Conservation (phyloP, 2,329 filamentous ascomycete species). For the Monilinia fructicola region DNA sequence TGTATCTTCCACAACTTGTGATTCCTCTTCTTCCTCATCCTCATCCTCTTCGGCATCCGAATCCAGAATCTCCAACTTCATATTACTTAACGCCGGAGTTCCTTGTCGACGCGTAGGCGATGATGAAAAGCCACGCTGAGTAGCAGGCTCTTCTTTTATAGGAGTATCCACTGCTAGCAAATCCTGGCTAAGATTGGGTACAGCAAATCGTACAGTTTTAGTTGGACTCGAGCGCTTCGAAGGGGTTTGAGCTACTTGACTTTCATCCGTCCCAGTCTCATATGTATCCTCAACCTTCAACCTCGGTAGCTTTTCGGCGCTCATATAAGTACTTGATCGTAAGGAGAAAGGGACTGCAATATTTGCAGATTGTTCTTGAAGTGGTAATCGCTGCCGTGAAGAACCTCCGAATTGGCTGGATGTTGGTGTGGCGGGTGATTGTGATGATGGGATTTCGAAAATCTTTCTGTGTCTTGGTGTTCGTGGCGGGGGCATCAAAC, state of each 20-base stretch:
- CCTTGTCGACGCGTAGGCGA: neutral
- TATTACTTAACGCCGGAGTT: constrained; percentile 9
- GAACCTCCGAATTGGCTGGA: constrained; percentile 32
- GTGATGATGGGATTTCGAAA: constrained; percentile 40
- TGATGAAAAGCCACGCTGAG: neutral
- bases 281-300: constrained; percentile 37
- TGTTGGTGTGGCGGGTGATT: constrained; percentile 40
- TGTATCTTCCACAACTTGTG: constrained; percentile 6
- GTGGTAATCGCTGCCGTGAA: constrained; percentile 25
- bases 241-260: constrained; percentile 31
- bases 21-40: constrained; percentile 22
- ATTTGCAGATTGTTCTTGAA: constrained; percentile 34
- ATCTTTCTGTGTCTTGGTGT: constrained; percentile 33
- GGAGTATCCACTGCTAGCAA: constrained; percentile 21
- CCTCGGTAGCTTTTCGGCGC: constrained; percentile 29
- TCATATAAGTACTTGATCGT: constrained; percentile 22
- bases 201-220: constrained; percentile 37
- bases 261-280: constrained; percentile 30
- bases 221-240: constrained; percentile 33
- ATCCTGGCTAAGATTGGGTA: constrained; percentile 25
- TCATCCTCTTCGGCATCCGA: constrained; percentile 35
- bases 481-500: constrained; percentile 32
- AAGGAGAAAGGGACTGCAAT: constrained; percentile 33
- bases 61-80: constrained; percentile 36
- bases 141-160: constrained; percentile 6